A percentile compares a stretch with the other conserved stretches of the same genome.
Conservation (phyloP, 768 basidiomycete genomes). For the Phylloporus rhodoxanthus region DNA sequence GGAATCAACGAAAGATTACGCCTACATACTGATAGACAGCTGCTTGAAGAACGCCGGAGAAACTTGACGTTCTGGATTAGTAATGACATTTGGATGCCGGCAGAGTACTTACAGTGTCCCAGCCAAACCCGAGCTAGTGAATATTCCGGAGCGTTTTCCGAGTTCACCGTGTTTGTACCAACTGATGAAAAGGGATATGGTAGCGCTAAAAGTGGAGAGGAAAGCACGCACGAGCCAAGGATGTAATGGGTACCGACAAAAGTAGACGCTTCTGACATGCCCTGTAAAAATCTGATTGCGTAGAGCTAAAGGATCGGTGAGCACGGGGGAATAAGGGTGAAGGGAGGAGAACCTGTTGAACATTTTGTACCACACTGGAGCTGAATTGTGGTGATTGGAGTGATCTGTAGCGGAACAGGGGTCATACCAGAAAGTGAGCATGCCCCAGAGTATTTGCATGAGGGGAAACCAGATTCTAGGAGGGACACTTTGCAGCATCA, state of each 20-base stretch:
- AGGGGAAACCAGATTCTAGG: neutral
- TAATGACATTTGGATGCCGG: neutral
- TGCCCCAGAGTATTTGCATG: constrained; percentile 62
- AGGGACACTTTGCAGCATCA: no score
- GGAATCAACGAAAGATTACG: neutral
- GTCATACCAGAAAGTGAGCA: constrained; percentile 56
- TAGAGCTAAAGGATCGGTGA: constrained; percentile 41
- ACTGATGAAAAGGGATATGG: constrained; percentile 25
- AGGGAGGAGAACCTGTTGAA: constrained; percentile 43
- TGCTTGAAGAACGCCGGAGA: constrained; percentile 61
- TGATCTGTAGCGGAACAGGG: neutral
- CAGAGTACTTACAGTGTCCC: constrained; percentile 25
- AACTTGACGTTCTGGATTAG: constrained; percentile 32
- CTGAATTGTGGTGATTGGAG: constrained; percentile 28
- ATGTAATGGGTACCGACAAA: constrained; percentile 73
- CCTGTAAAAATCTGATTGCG: constrained; percentile 68
- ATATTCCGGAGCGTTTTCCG: constrained; percentile 67
- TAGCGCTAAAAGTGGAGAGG: neutral
- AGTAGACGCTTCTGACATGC: constrained; percentile 66
- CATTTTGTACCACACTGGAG: constrained; percentile 49
- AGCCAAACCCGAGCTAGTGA: constrained; percentile 55
- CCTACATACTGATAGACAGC: constrained; percentile 56
- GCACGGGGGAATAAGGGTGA: neutral
- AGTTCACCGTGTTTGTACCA: constrained; percentile 71
- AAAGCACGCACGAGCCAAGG: constrained; percentile 54